phyloP scores from a whole-genome alignment of 768 basidiomycete genomes.

The Podaxis sp. region DNA sequence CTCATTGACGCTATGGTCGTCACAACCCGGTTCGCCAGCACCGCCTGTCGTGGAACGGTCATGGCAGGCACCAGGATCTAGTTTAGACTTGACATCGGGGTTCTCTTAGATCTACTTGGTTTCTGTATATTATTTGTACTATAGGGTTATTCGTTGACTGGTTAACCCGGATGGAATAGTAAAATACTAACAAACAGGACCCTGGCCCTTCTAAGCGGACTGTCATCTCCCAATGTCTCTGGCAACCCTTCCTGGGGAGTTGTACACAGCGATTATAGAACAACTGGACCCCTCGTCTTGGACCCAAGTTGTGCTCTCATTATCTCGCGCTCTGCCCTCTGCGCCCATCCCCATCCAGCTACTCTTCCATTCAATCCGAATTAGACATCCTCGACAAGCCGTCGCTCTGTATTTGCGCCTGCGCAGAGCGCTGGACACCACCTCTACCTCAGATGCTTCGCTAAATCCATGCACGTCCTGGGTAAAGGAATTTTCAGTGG shows the following conservation, averaged over 20 bases:
- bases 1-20: slow-evolving; percentile 45
- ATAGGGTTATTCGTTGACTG: slow-evolving; percentile 9
- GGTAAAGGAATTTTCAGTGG: slow-evolving; percentile 50
- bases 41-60: slow-evolving; percentile 42
- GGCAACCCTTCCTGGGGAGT: slow-evolving; percentile 56
- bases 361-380: slow-evolving; percentile 57
- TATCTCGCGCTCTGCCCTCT: slow-evolving; percentile 62
- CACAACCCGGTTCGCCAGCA: slow-evolving; percentile 38
- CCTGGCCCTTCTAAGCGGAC: neutral
- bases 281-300: slow-evolving; percentile 44
- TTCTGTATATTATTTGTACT: slow-evolving; percentile 13
- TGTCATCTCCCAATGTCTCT: slow-evolving; percentile 23
- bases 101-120: slow-evolving; percentile 14
- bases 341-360: slow-evolving; percentile 53
- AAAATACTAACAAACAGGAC: slow-evolving; percentile 6
- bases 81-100: slow-evolving; percentile 35
- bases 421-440: slow-evolving; percentile 24
- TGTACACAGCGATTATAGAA: slow-evolving; percentile 58
- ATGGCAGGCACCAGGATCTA: slow-evolving; percentile 41
- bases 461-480: slow-evolving; percentile 28
- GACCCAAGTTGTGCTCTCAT: slow-evolving; percentile 53
- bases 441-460: slow-evolving; percentile 1
- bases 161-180: neutral
- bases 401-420: slow-evolving; percentile 56
- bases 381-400: slow-evolving; percentile 52